phyloP scores from a whole-genome alignment of 495 filamentous ascomycete genomes.

The Chaetomium fimeti region DNA sequence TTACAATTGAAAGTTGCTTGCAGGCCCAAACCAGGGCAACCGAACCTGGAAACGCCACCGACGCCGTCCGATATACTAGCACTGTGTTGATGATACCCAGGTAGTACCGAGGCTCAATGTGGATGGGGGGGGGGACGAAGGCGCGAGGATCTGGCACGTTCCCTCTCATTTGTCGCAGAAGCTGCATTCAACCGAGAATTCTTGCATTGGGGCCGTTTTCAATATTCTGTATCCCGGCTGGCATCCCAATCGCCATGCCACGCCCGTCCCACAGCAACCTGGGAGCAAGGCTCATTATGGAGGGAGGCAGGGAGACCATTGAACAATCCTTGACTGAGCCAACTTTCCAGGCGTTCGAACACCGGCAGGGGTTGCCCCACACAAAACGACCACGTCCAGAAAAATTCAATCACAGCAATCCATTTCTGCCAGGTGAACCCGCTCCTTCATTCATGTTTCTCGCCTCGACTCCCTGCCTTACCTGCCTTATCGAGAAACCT shows the following conservation, averaged over 20 bases:
- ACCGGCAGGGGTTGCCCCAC: constrained; percentile 35
- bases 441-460: constrained; percentile 21
- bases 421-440: constrained; percentile 27
- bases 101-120: not conserved
- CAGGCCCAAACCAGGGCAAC: not conserved
- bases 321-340: not conserved
- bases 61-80: not conserved
- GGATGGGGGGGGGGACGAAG: not conserved
- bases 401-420: constrained; percentile 37
- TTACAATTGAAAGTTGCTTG: not conserved
- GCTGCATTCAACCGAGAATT: constrained; percentile 36
- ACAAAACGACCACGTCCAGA: constrained; percentile 29
- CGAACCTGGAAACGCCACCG: not conserved
- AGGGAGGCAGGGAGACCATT: not conserved
- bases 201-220: constrained; percentile 26
- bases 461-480: constrained; percentile 14
- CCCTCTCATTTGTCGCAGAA: constrained; percentile 22
- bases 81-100: not conserved
- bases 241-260: constrained; percentile 23
- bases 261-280: not conserved
- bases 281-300: not conserved
- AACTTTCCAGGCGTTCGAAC: constrained; percentile 25
- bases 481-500: constrained; percentile 17
- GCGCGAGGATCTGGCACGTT: not conserved
- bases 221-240: constrained; percentile 5